Conservation (phyloP, 164 flowering plant species). For the Aristolochia californica region DNA sequence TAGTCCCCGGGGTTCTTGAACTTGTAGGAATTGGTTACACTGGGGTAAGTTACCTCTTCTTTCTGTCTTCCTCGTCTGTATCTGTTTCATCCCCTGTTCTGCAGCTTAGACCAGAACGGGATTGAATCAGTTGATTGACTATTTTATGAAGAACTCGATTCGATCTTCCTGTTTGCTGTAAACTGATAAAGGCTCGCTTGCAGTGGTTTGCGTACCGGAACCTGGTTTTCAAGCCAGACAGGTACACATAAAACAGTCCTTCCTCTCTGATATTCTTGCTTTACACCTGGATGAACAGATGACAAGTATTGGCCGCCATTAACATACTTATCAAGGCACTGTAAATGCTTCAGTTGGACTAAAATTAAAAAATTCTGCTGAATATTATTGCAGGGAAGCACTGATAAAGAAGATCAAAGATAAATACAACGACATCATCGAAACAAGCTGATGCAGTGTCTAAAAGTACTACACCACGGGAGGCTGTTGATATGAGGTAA, state of each 20-base stretch:
- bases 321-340: too few species aligned
- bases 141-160: background rate
- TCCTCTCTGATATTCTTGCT: too few species aligned
- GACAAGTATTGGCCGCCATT: too few species aligned
- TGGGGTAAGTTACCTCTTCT: slow-evolving; percentile 47
- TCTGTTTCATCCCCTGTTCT: background rate
- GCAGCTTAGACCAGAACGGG: background rate
- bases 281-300: too few species aligned
- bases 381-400: slow-evolving; percentile 49
- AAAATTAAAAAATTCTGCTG: too few species aligned
- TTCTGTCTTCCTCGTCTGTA: background rate
- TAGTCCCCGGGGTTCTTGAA: slow-evolving; percentile 78
- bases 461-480: background rate
- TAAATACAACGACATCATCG: slow-evolving; percentile 46
- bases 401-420: slow-evolving; percentile 49
- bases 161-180: background rate
- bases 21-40: slow-evolving; percentile 83
- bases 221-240: slow-evolving; percentile 72
- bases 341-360: too few species aligned
- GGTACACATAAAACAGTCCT: slow-evolving; percentile 25
- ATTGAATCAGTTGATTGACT: too few species aligned
- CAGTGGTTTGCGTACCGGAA: slow-evolving; percentile 89
- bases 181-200: slow-evolving; percentile 6
- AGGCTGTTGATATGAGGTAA: background rate
- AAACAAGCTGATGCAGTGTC: slow-evolving; percentile 8